Base-by-base conservation (phyloP, 2,329 filamentous ascomycete species). In the Coniochaeta sp. region DNA sequence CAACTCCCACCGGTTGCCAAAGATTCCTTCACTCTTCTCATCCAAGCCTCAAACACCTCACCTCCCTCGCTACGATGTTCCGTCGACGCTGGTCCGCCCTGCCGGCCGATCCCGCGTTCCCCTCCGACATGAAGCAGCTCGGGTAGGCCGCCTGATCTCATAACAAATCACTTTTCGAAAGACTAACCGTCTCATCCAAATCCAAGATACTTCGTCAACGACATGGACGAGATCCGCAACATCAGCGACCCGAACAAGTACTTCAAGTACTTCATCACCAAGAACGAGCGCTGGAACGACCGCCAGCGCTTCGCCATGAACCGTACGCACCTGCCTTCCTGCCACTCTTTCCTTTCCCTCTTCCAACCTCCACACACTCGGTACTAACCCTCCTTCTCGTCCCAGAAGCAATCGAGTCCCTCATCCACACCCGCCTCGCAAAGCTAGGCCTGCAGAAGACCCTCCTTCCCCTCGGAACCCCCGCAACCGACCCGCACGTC, bases 191-290 rank as follows among this genome's bases (percentile, higher is more conserved):
- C 10, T n/a, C n/a, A n/a, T n/a, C n/a, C n/a, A n/a, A n/a, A 14
- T 50, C n/a, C 22, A 62, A 93, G 91, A 50, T 96, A 92, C 74
- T 93, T 90, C 70, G 74, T 96, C 74, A 92, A 90, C 65, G 80
- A 87, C 0, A 73, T 86, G 0, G 90, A 93, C 65, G 85, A 93
- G 68, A 83, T 96, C 62, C 86, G 89, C 55, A 86, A 80, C 62
- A 87, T 90, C 59, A 77, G 82, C 24, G 77, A 91, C 38, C 86
- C 89, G 0, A 80, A 88, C 30, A 78, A 82, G 64, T 88, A 87
- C 69, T 96, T 91, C 77, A 83, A 90, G 65, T 96, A 82, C 79
- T 88, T 86, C 70, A 73, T 89, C 58, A 88, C 83, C 70, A 86
- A 84, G 66, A 92, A 91, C 72, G 78, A 83, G n/a, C 86, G 91